These are phyloP conservation scores for Gonapodya prolifera DNA, from an alignment of 192 early-diverging fungal genomes.

Conservation along the genomic window DNA sequence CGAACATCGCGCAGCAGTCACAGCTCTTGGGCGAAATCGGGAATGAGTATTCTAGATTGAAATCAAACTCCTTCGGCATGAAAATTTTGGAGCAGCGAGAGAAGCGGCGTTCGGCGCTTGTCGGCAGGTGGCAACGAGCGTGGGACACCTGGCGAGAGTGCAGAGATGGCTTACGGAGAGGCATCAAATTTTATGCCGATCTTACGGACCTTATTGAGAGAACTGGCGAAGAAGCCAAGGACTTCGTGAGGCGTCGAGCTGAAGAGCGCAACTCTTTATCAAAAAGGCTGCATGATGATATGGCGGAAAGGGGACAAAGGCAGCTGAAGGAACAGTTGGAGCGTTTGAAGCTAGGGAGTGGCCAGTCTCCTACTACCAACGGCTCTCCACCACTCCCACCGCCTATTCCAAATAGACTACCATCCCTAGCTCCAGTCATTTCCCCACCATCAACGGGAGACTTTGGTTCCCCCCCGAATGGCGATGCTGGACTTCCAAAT, in stretches of 20 bases:
- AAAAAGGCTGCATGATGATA: conserved; percentile 30
- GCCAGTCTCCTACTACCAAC: neutral
- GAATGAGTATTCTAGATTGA: conserved; percentile 37
- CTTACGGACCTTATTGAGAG: conserved; percentile 41
- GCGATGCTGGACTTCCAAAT: too few species aligned
- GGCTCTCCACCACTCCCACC: neutral
- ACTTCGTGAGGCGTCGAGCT: conserved; percentile 43
- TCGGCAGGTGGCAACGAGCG: conserved; percentile 52
- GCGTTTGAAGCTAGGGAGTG: conserved; percentile 21
- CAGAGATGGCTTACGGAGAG: conserved; percentile 52
- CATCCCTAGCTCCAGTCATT: neutral
- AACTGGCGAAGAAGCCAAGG: conserved; percentile 32
- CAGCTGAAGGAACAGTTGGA: conserved; percentile 47
- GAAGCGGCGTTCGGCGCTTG: conserved; percentile 46
- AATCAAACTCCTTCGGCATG: conserved; percentile 27
- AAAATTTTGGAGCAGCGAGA: conserved; percentile 46
- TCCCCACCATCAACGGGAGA: neutral
- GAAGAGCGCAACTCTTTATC: conserved; percentile 46
- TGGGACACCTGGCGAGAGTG: conserved; percentile 54
- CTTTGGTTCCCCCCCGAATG: neutral
- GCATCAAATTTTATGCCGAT: conserved; percentile 56
- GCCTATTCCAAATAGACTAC: neutral
- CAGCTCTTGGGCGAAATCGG: conserved; percentile 63
- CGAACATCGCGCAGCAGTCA: conserved; percentile 60
- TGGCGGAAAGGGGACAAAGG: conserved; percentile 46